Conservation (phyloP, 495 filamentous ascomycete genomes). For the Penicillium waksmanii region DNA sequence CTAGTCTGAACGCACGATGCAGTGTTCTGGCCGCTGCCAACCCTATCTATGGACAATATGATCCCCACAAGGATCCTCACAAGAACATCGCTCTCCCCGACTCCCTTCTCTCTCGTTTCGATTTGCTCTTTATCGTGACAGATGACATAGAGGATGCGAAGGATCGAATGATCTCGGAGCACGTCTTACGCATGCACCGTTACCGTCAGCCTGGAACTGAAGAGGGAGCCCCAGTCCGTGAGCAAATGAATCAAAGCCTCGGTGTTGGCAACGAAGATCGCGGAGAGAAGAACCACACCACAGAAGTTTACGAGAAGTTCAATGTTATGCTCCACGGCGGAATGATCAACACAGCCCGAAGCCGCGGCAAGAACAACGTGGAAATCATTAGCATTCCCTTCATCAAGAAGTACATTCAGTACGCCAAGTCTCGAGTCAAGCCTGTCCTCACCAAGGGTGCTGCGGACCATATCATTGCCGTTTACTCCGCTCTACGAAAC, state of each 20-base stretch:
- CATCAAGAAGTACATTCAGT: slow-evolving; percentile 99
- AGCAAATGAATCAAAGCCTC: slow-evolving; percentile 81
- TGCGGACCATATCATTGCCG: slow-evolving; percentile 85
- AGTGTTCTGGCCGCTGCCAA: slow-evolving; percentile 97
- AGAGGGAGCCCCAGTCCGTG: slow-evolving; percentile 93
- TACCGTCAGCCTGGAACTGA: slow-evolving; percentile 94
- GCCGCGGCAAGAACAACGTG: slow-evolving; percentile 70
- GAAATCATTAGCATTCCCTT: slow-evolving; percentile 98
- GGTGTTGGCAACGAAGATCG: slow-evolving; percentile 86
- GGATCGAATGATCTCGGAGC: slow-evolving; percentile 91
- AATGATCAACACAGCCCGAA: slow-evolving; percentile 74
- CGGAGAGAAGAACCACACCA: slow-evolving; percentile 69
- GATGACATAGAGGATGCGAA: slow-evolving; percentile 95
- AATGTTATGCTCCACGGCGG: slow-evolving; percentile 95
- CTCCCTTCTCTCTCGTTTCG: slow-evolving; percentile 97
- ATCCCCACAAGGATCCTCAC: slow-evolving; percentile 97
- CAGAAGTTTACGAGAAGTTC: slow-evolving; percentile 95
- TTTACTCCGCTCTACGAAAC: slow-evolving; percentile 94
- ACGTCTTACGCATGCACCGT: slow-evolving; percentile 96
- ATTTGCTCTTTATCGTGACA: slow-evolving; percentile 96
- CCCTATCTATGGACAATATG: slow-evolving; percentile 97
- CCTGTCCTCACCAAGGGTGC: slow-evolving; percentile 91
- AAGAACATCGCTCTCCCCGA: slow-evolving; percentile 98
- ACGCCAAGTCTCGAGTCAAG: slow-evolving; percentile 91
- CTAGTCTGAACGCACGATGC: slow-evolving; percentile 94